Base-by-base conservation (phyloP, 1,284 basidiomycete species). In the Trametes sp. region DNA sequence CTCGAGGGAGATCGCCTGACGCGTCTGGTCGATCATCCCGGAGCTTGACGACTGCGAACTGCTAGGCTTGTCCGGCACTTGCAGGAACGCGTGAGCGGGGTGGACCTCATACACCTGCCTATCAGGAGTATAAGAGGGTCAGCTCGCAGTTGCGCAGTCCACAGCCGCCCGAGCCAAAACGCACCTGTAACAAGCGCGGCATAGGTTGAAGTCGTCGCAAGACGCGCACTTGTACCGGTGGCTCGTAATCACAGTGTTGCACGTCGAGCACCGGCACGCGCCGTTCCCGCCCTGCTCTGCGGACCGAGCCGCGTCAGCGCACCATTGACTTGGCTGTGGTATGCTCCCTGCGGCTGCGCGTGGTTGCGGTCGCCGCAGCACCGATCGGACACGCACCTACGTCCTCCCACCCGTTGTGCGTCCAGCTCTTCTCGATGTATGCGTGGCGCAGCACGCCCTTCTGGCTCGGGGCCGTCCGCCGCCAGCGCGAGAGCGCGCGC, bases 41-140 rank as follows among this genome's bases (percentile, higher is more conserved):
- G 61, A 59, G 73, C 41, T 35, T 58, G 54, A 54, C 63, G 78
- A 82, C 28, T 68, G 73, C 9, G 78, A 75, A 33, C 81, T 78
- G 36, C 72, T 58, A 2, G 78, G 80, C 69, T 80, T 83, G 69
- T 93, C 91, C n/a, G 88, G 89, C 2, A 95, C 82, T 4, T 86
- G 82, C 11, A 96, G 78, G 81, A 96, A 96, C 0, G 90, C 87
- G 72, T 97, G 94, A 0, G 86, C 85, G 6, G 95, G 95, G 72
- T 97, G 95, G 23, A 96, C 86, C 70, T 95, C 93, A 69, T 96
- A 92, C 8, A 95, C 93, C 79, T 89, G 87, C 69, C 89, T 87
- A 65, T 29, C 31, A 24, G 6, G 33, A 19, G 14, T 38, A 57
- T 44, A 55, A 49, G 35, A 38, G 14, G 52, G 48, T 54, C 57